A percentile compares a stretch with the other conserved stretches of the same genome.
Conservation (phyloP, 176 grass and related monocot genomes). For the Aegilops sharonensis region DNA sequence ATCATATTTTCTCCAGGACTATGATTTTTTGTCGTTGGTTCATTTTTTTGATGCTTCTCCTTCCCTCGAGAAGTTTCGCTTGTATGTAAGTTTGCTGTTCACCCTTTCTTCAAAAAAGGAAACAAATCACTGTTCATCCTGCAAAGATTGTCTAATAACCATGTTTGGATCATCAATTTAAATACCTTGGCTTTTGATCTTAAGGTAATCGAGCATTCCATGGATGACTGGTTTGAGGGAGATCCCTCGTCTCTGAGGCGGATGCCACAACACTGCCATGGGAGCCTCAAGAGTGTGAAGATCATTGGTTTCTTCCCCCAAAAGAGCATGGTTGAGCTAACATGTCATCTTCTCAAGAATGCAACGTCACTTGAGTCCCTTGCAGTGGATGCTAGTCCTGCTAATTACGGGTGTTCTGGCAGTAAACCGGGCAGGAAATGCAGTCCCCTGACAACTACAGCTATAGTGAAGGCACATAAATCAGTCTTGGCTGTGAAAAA, state of each 20-base stretch:
- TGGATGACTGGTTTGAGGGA: neutral
- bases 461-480: neutral
- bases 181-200: neutral
- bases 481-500: neutral
- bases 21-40: no score
- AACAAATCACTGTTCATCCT: no score
- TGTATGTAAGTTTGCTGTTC: no score
- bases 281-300: neutral
- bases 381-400: neutral
- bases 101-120: no score
- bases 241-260: neutral
- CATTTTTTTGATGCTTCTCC: no score
- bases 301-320: neutral
- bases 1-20: no score
- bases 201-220: neutral
- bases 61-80: no score
- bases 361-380: neutral
- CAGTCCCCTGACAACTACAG: neutral
- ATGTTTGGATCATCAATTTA: neutral
- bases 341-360: neutral
- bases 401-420: neutral
- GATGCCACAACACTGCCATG: neutral
- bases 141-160: no score
- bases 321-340: constrained; percentile 18
- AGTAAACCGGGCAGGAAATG: neutral